Evolutionary conservation across 208 protist species (phyloP), one percentile per base, ranked within the genome.

Genomic region (Crithidia bombi): DNA sequence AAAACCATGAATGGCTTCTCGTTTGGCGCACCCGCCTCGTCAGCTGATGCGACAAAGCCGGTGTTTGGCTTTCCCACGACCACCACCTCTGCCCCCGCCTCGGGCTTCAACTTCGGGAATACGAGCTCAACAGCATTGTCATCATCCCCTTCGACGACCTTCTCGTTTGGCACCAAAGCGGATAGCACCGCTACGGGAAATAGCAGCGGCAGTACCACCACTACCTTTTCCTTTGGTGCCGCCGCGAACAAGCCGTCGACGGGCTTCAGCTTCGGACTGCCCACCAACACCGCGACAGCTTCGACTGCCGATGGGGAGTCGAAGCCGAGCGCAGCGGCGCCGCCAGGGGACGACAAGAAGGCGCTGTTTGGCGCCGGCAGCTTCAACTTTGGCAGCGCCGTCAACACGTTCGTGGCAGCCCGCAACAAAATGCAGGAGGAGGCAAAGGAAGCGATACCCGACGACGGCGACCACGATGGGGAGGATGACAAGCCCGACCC

Each of bases 331-430:
- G 30, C 11, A 23, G 21, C 49, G 4, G 52, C 15, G 57, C 25
- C 44, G 44, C 46, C 33, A 36, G 43, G 26, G 50, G 39, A 30
- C 17, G 36, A 57, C 25, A 50, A 38, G 39, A 44, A 68, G 58
- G 49, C 71, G 5, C 6, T 86, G 28, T 87, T 86, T 43, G 80
- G 76, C 35, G 56, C 67, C 35, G 72, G 74, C 39, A 56, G 44
- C 26, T 93, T 93, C 71, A 90, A 83, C 62, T 95, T 95, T 62
- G 52, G 58, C 39, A 65, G 23, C 25, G 85, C 85, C 23, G 85
- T 86, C n/a, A 87, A 78, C 75, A 78, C 62, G 38, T 95, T 95
- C 75, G 73, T 83, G 15, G 87, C 82, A 64, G 90, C 87, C 10
- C 87, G 80, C 25, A 86, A 86, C 51, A 83, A 78, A 33, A 76